Evolutionary conservation across 2,329 filamentous ascomycete species (phyloP), one percentile per base, ranked within the genome.

Genomic region (Teratosphaeria nubilosa): DNA sequence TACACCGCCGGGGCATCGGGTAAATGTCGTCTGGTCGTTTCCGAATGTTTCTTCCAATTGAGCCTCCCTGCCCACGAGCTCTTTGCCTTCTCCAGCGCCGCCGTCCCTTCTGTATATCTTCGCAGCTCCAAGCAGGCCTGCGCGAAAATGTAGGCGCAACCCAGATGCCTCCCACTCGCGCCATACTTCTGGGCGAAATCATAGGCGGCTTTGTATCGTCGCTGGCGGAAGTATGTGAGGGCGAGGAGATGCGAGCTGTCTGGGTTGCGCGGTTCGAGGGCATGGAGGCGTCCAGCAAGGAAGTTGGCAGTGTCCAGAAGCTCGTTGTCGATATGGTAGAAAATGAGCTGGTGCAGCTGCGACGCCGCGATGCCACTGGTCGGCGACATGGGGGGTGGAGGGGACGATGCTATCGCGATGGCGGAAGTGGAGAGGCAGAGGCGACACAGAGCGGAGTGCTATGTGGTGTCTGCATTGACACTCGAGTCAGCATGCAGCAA

Each of bases 221-320:
- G 88, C 52, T 90, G 82, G 55, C 89, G 87, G 55, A 94, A 82
- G 73, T 96, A 86, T 70, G 90, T 95, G 52, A 95, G 83, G 14
- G 91, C 85, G 53, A 96, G 78, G 13, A 99, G 82, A 71, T 95
- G 91, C 52, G 85, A 80, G 31, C 90, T 86, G 74, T 99, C 94
- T 59, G 83, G 80, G 22, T 86, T 88, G 67, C 88, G 85, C 25
- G 87, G 84, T 67, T 97, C 92, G 66, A 92, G 88, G 55, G 90
- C 91, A 62, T 85, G 82, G 22, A 96, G 82, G 63, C 94, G 85
- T 69, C 92, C 90, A 60, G 94, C 88, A 61, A 96, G 90, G 76
- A 99, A 99, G 50, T 96, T 85, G 58, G 94, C 94, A 71, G 95
- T 97, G 58, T 91, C 86, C 70, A 88, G 81, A 41, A 91, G 84